Base-by-base conservation (phyloP, 805 yeast species). In the Priceomyces medius region DNA sequence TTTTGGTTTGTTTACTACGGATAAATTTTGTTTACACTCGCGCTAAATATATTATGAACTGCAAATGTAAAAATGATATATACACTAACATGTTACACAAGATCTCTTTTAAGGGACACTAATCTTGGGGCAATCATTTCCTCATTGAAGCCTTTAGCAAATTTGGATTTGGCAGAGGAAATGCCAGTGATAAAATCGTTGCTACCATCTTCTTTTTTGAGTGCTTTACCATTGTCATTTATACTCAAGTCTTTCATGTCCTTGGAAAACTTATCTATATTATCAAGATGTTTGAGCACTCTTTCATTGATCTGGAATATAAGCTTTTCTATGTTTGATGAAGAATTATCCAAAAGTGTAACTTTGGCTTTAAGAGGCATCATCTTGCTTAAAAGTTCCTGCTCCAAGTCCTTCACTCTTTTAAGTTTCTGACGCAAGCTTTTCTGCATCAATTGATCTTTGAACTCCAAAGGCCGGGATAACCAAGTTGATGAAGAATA, bases 331-430 rank as follows among this genome's bases (percentile, higher is more conserved):
- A 64, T 48, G 39, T 59, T 62, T 5, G 47, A 48, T 12, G 58
- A 42, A 14, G 54, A 43, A 4, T 48, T 40, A 7, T 52, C 52
- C 23, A 52, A 49, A 2, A 51, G 32, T 12, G 46, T 39, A 4
- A 47, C 36, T 32, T 50, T 54, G 2, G 66, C 63, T 39, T 67
- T 68, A 7, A 68, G 47, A 1, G 71, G 68, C 45, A 69, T 54
- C 50, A 70, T 43, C 32, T 49, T 49, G 18, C 49, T 41, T 21
- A 55, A 39, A 7, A 64, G 43, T 24, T 59, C 48, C 12, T 56
- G 56, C 28, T 58, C 59, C 8, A 58, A 49, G 9, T 39, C 28
- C 40, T 54, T 49, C 24, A 66, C 55, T 1, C 43, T 43, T 2
- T 47, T 44, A 13, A 63, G 45, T 43, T 66, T 67, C 27, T 45